Evolutionary conservation across 2,329 filamentous ascomycete species (phyloP).

Genomic region (Mycosphaerella sp.): DNA sequence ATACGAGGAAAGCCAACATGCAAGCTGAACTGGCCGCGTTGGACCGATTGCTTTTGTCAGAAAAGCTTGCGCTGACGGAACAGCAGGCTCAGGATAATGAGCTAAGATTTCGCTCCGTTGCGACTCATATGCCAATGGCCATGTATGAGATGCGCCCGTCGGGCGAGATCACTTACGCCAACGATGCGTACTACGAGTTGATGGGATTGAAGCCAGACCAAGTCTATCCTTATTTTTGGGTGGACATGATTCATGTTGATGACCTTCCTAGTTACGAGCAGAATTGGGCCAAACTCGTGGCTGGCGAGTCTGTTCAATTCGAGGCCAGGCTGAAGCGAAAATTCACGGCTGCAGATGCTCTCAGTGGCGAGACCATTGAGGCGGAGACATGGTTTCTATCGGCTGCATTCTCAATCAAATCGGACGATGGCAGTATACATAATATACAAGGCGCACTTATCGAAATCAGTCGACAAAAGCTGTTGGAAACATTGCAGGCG

Average conservation of each 20-base stretch:
- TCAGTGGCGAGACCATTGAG: conserved; percentile 14
- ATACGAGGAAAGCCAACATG: conserved; percentile 10
- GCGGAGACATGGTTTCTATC: conserved; percentile 20
- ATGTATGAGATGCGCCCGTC: conserved; percentile 35
- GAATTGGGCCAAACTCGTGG: conserved; percentile 16
- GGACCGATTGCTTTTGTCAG: conserved; percentile 16
- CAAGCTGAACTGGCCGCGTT: conserved; percentile 14
- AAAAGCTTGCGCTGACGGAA: conserved; percentile 21
- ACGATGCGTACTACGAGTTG: conserved; percentile 35
- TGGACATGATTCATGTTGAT: conserved; percentile 3
- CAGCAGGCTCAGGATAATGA: conserved; percentile 28
- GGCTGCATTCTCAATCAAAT: conserved; percentile 14
- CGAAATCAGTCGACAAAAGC: conserved; percentile 37
- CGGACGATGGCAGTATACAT: conserved; percentile 18
- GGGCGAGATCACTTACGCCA: conserved; percentile 35
- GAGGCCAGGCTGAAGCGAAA: conserved; percentile 27
- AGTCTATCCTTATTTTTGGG: conserved; percentile 12
- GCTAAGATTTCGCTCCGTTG: conserved; percentile 34
- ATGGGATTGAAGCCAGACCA: conserved; percentile 14
- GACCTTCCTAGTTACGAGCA: conserved; percentile 14
- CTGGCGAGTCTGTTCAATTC: conserved; percentile 24
- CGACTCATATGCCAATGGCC: conserved; percentile 34
- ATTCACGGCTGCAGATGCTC: conserved; percentile 13
- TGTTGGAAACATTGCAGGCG: conserved; percentile 36
- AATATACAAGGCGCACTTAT: conserved; percentile 37